Evolutionary conservation across 2,329 filamentous ascomycete species (phyloP), one percentile per base, ranked within the genome.

Genomic region (Lithohypha guttulata): DNA sequence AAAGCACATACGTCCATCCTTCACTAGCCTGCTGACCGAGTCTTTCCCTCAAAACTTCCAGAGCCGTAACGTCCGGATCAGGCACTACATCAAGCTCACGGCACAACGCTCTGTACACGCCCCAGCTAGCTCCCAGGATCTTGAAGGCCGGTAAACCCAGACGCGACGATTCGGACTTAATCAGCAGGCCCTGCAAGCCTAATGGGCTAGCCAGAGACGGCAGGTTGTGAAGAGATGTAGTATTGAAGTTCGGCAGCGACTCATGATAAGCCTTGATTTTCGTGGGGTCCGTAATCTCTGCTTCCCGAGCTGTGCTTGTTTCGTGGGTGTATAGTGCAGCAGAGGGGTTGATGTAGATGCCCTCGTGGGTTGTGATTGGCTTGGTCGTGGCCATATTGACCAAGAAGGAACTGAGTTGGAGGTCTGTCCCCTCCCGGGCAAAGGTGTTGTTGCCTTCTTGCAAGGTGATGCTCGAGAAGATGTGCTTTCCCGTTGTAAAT

Each of bases 111-210:
- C 71, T 69, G 49, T 75, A 79, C 2, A 73, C 68, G 0, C 73
- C 81, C 81, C 81, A 89, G 1, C 79, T 82, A 1, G 83, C 82
- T 14, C 83, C 84, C 0, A 87, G 69, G 30, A 87, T 82, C 58
- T 91, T 91, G 66, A 87, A 89, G 0, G 81, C 71, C 0, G 80
- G 79, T 2, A 87, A 65, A 0, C 77, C 77, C 25, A 84, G 73
- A 4, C 82, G 71, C 38, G 60, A 64, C 19, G 72, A 76, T 56
- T 89, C 82, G 50, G 86, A 75, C 53, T 89, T 89, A 46, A 86
- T 52, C 25, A 77, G 67, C 3, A 87, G 64, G 4, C 66, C 60
- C 1, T 60, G 58, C 8, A 84, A 59, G 0, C 71, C 71, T 0
- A 85, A 56, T 10, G 77, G 66, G 2, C 60, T 48, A 0, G 81